These are phyloP conservation scores for Tylopilus balloui DNA, from an alignment of 768 basidiomycete species.

Conservation along the genomic window DNA sequence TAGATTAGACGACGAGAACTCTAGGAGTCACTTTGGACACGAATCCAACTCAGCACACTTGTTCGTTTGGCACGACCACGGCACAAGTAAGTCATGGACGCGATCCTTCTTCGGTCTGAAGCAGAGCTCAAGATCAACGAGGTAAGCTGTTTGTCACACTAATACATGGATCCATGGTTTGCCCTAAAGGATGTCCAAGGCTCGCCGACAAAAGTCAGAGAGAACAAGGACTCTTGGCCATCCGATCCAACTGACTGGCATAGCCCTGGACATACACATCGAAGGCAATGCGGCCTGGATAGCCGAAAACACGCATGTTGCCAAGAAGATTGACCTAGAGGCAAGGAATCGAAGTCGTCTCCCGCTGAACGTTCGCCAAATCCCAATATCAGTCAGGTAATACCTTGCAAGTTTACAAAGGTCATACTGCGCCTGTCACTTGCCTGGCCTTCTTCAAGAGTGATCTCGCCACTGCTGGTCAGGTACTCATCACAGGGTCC, in stretches of 20 bases:
- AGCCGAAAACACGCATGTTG: conserved; percentile 78
- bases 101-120: conserved; percentile 28
- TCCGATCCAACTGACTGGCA: conserved; percentile 73
- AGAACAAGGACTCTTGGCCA: conserved; percentile 67
- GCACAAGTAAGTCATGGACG: conserved; percentile 19
- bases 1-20: conserved; percentile 18
- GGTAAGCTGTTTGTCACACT: conserved; percentile 7
- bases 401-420: conserved; percentile 68
- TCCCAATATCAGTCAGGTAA: conserved; percentile 63
- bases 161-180: neutral
- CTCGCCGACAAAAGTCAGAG: conserved; percentile 69
- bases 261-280: conserved; percentile 67
- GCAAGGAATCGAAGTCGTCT: conserved; percentile 37
- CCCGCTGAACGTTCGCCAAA: conserved; percentile 7
- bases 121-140: conserved; percentile 32
- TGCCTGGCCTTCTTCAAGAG: conserved; percentile 64
- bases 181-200: conserved; percentile 36
- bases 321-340: conserved; percentile 71
- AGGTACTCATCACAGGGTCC: conserved; percentile 78
- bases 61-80: conserved; percentile 1
- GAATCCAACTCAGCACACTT: neutral
- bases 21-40: neutral
- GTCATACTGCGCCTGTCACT: conserved; percentile 89
- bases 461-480: conserved; percentile 35
- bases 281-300: conserved; percentile 72